Conservation (phyloP, 1,139 yeast genomes). For the Candida tunisiensis region DNA sequence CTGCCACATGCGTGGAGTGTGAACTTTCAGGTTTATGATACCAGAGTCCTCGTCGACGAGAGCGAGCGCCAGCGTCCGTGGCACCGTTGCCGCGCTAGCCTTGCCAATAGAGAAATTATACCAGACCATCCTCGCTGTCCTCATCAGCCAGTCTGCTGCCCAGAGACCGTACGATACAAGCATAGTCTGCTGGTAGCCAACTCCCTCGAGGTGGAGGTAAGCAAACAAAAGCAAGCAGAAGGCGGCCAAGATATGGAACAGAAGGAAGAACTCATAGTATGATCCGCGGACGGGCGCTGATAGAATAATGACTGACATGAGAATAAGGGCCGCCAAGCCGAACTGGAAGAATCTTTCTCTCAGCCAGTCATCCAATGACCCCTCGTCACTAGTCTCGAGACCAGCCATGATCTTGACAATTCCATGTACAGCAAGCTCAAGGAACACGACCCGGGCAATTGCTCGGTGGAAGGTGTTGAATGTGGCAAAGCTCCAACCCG, state of each 20-base stretch:
- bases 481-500: constrained; percentile 50
- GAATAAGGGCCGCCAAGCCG: constrained; percentile 23
- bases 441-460: constrained; percentile 36
- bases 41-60: constrained; percentile 10
- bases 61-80: neutral
- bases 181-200: constrained; percentile 30
- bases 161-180: constrained; percentile 42
- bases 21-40: constrained; percentile 16
- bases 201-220: constrained; percentile 36
- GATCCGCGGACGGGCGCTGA: constrained; percentile 42
- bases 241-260: constrained; percentile 42
- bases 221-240: constrained; percentile 37
- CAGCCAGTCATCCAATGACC: constrained; percentile 16
- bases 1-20: constrained; percentile 17
- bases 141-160: constrained; percentile 41
- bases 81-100: constrained; percentile 1
- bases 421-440: constrained; percentile 25
- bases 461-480: constrained; percentile 52
- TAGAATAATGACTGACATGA: constrained; percentile 29
- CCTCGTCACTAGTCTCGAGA: constrained; percentile 1
- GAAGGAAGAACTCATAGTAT: constrained; percentile 47
- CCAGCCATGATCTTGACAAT: constrained; percentile 8
- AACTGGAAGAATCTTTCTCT: constrained; percentile 39
- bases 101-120: too few species aligned
- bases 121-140: constrained; percentile 21